Evolutionary conservation across 176 grass and related monocot genomes (phyloP).

Genomic region (Oryza rufipogon): DNA sequence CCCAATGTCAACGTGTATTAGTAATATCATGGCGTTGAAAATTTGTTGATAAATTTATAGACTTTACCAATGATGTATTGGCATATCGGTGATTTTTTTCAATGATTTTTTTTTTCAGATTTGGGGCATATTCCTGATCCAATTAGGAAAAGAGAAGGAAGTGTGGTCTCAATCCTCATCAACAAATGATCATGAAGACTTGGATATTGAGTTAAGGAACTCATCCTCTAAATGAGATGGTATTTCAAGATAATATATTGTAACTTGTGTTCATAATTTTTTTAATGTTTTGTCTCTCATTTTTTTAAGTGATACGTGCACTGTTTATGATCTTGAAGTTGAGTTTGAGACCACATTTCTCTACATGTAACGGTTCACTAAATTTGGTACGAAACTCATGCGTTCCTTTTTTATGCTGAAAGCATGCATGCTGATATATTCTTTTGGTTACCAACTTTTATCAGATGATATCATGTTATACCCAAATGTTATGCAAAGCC

Average conservation of each 20-base stretch:
- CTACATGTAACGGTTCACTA: neutral
- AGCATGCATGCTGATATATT: neutral
- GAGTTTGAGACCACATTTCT: neutral
- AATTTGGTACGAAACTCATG: neutral
- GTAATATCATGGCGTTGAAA: no score
- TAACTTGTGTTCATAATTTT: neutral
- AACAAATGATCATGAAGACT: neutral
- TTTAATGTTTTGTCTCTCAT: neutral
- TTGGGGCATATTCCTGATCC: no score
- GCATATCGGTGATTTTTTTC: no score
- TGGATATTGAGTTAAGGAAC: neutral
- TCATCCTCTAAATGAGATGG: neutral
- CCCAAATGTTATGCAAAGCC: neutral
- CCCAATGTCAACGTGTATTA: no score
- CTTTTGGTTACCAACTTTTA: neutral
- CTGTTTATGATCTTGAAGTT: neutral
- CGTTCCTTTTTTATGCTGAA: neutral
- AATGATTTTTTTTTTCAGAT: no score
- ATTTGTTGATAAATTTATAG: no score
- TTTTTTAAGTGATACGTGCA: neutral
- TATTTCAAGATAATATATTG: neutral
- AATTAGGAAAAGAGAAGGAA: neutral
- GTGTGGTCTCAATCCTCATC: neutral
- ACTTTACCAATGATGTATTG: no score
- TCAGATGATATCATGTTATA: neutral